Evolutionary conservation across 768 basidiomycete species (phyloP), one percentile per base, ranked within the genome.

Genomic region (Suillus alpinus): DNA sequence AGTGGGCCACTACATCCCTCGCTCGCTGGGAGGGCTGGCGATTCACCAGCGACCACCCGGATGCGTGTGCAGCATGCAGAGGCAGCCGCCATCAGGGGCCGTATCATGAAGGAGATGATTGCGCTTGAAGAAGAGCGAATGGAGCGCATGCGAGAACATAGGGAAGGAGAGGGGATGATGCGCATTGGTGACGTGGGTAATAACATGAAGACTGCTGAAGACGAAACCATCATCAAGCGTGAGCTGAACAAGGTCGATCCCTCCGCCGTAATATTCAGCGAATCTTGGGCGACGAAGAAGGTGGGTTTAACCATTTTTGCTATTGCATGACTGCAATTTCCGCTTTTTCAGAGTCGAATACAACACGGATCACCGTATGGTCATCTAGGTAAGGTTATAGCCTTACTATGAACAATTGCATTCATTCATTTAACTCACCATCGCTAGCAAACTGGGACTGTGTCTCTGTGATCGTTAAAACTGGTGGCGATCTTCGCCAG

Each of bases 41-140:
- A 67, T 68, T 44, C 78, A 66, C 57, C 72, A 66, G 62, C 69
- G 64, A 56, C 77, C 6, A 75, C 76, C 18, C 85, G 92, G 40
- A 86, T 89, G 81, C 89, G 84, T 56, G 78, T 99, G 26, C 89
- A 92, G 63, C 80, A 86, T 18, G 79, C 86, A 3, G 94, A 98
- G 72, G 96, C 95, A 4, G 81, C 91, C 0, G 90, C 91, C 1
- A 99, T 99, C 66, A 85, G 94, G 16, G 91, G 94, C 66, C 83
- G 95, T 23, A 99, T 99, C 63, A 99, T 99, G 97, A 86, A 91
- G 66, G 97, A 99, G 80, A 99, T 99, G 97, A 80, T 98, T 63
- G 82, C 94, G 26, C 78, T 99, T 31, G 97, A 99, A 75, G 95
- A 98, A 71, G 94, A 98, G 72, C 85, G 97, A 29, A 95, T 99